Evolutionary conservation across 345 rosid species (phyloP).

Genomic region (Eucalyptus marginata): DNA sequence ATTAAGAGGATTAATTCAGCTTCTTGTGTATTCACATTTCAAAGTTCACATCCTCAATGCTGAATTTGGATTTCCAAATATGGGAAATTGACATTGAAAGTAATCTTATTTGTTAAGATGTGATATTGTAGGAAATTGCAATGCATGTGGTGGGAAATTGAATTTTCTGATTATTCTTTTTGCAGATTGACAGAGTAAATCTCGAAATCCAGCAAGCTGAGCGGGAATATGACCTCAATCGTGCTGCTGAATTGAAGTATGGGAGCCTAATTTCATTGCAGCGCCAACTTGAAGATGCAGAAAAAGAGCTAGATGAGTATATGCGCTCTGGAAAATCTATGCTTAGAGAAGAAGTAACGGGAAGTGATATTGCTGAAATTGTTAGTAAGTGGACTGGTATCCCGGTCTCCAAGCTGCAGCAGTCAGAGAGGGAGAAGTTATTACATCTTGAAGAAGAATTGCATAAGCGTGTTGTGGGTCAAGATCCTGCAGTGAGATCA

Average conservation of each 20-base stretch:
- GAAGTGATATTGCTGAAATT: conserved; percentile 85
- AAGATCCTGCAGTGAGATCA: conserved; percentile 85
- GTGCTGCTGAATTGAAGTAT: conserved; percentile 96
- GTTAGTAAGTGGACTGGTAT: conserved; percentile 99
- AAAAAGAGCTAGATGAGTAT: conserved; percentile 83
- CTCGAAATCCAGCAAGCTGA: conserved; percentile 98
- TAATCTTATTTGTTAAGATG: neutral
- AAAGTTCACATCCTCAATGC: neutral
- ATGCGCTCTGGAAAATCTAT: conserved; percentile 90
- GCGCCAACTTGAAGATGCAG: conserved; percentile 74
- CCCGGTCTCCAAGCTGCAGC: conserved; percentile 93
- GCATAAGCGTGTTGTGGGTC: conserved; percentile 93
- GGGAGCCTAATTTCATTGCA: conserved; percentile 89
- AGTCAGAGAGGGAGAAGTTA: conserved; percentile 87
- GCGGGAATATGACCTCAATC: conserved; percentile 95
- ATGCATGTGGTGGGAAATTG: neutral
- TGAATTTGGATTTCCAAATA: neutral
- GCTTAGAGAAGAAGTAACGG: conserved; percentile 97
- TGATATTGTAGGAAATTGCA: neutral
- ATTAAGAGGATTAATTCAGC: neutral
- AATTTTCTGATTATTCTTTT: neutral
- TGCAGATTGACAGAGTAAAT: conserved; percentile 87
- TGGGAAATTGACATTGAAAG: neutral
- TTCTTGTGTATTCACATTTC: neutral
- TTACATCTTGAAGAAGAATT: conserved; percentile 81